Evolutionary conservation across 768 basidiomycete species (phyloP).

Genomic region (Kwoniella pini): DNA sequence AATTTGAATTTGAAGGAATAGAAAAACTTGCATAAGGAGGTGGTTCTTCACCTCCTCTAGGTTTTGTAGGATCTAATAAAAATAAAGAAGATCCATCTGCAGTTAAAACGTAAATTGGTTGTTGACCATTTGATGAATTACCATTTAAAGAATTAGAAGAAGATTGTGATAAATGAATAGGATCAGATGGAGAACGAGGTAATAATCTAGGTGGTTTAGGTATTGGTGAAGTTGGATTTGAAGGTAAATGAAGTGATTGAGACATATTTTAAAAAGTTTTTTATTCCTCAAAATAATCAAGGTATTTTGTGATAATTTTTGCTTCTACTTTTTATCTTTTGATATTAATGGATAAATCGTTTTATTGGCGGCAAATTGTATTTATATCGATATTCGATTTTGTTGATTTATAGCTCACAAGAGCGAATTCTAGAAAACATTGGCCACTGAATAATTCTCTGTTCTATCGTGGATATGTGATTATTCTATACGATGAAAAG

Average conservation of each 20-base stretch:
- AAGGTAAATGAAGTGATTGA: conserved; percentile 7
- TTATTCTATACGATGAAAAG: background rate
- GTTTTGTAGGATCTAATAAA: conserved; percentile 43
- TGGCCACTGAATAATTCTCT: background rate
- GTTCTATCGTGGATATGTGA: background rate
- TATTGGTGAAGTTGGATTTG: conserved; percentile 10
- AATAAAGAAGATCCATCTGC: conserved; percentile 50
- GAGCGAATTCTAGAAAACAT: background rate
- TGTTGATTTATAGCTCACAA: too few species aligned
- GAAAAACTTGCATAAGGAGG: conserved; percentile 45
- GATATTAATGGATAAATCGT: too few species aligned
- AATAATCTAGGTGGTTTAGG: conserved; percentile 14
- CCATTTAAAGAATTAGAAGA: background rate
- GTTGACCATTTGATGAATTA: background rate
- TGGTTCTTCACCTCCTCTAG: conserved; percentile 36
- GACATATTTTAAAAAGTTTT: too few species aligned
- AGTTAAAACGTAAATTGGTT: conserved; percentile 49
- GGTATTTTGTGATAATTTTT: too few species aligned
- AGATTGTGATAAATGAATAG: conserved; percentile 7
- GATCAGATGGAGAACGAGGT: conserved; percentile 14
- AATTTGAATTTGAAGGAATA: background rate
- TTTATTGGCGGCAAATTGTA: too few species aligned
- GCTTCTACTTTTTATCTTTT: too few species aligned
- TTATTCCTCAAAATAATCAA: too few species aligned
- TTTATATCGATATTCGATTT: too few species aligned